Conservation (phyloP, 345 rosid genomes). For the Euphorbia pulcherrima region DNA sequence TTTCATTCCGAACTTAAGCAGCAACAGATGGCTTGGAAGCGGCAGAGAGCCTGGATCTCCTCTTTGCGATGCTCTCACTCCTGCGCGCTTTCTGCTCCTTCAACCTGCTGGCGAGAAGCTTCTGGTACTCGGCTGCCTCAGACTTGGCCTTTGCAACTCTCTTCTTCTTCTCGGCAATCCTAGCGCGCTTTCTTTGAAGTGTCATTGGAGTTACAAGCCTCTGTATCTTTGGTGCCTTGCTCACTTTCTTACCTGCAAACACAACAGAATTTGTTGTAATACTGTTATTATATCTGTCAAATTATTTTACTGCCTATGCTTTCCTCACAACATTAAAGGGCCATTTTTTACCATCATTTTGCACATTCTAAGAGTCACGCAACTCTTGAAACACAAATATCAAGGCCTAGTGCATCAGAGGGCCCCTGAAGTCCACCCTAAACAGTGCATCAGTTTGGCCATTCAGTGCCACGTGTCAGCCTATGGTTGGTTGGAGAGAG, state of each 20-base stretch:
- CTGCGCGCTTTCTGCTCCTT: constrained; percentile 81
- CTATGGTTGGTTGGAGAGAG: no score
- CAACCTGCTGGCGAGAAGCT: constrained; percentile 75
- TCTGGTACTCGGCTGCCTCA: constrained; percentile 87
- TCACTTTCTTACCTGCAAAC: constrained; percentile 63
- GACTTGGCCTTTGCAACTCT: constrained; percentile 80
- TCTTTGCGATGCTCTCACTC: constrained; percentile 90
- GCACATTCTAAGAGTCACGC: neutral
- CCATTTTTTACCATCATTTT: neutral
- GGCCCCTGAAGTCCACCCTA: no score
- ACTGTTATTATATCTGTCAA: neutral
- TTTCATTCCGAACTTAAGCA: constrained; percentile 32
- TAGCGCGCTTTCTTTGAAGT: constrained; percentile 74
- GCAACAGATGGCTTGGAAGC: constrained; percentile 65
- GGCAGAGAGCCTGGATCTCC: constrained; percentile 74
- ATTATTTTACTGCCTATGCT: neutral
- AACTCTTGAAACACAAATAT: neutral
- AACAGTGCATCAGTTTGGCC: no score
- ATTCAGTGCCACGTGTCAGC: no score
- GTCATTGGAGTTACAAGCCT: constrained; percentile 87
- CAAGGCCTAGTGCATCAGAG: no score
- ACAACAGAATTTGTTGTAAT: neutral
- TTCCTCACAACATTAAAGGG: neutral
- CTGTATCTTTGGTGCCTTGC: constrained; percentile 91
- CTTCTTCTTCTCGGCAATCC: constrained; percentile 82